Base-by-base conservation (phyloP, 108 stramenopile genomes). In the Chaetoceros muelleri region DNA sequence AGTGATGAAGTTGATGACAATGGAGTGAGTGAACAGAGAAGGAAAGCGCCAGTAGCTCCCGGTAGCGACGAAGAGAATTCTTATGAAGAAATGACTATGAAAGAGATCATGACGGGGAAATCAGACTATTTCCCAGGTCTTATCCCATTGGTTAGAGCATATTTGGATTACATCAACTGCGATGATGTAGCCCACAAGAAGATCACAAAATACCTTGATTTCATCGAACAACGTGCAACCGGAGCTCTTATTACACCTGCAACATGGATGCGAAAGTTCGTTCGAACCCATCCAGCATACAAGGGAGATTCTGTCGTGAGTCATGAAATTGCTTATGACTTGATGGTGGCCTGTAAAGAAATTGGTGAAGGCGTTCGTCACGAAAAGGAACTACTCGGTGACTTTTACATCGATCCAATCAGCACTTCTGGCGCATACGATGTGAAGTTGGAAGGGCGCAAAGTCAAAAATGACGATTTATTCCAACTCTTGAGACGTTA, bases 71-170 rank as follows among this genome's bases (percentile, higher is more conserved):
- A 91, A 66, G 92, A 91, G 49, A 93, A 95, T 55, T 73, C 81
- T 0, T 96, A 72, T 47, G 96, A 94, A 63, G 96, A 96, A 74
- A 96, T 98, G 95, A 96, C 87, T 19, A 92, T 98, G 84, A 79
- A 66, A 2, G 95, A 98, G 64, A 99, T 99, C 57, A 84, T 99
- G 84, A 78, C 72, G 28, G 97, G 98, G 1, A 97, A 98, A 72
- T 93, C 84, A 40, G 91, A 92, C 61, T 92, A 93, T 69, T 99
- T 81, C 61, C 98, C 98, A 19, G 98, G 98, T n/a, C 72, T 99
- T 29, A 87, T 97, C 51, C 93, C 95, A 8, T 66, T 99, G 51
- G 74, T 96, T 8, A 78, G 82, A 59, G 99, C 96, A 28, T 99
- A 99, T 68, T 73, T 99, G 52, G 97, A 99, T 48, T 80, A 95